Base-by-base conservation (phyloP, 441 rosid genomes). In the Pelargonium australe region DNA sequence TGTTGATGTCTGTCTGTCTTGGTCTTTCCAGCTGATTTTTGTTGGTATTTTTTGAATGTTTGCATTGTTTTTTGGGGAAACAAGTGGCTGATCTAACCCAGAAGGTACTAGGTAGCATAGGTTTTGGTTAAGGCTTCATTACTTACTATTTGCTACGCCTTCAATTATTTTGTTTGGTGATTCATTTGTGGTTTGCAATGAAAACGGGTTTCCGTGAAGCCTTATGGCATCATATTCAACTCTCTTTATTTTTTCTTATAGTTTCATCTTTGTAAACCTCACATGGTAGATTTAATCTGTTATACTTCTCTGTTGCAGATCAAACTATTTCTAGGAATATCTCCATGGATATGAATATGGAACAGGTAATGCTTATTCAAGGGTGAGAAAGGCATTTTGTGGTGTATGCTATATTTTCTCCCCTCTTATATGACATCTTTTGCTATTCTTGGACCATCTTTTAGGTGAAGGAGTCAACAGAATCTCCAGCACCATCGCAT, bases 241-340 rank as follows among this genome's bases (percentile, higher is more conserved):
- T 53, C 5, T 19, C 14, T 61, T 20, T 28, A 10, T 1, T 61
- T 23, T 20, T 1, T 61, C 10, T 20, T 20, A 61, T 28, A 5
- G 31, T 19, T 60, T 12, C 65, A 62, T 62, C 14, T 3, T 62
- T 62, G 8, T 2, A 62, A 23, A 20, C 23, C 23, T 63, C 47
- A 16, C 57, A 64, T 66, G 67, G 4, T 44, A 4, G 41, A 5
- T 34, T 8, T 25, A 2, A 19, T 73, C 66, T 83, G 64, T 75
- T 44, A 12, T 74, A 65, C 65, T 64, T 63, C 0, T 58, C 8
- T 76, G 17, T 85, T 45, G 76, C 97, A 95, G 99, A 84, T 79
- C 83, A 77, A 75, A 85, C 88, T 55, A 79, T 85, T 75, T 87
- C 88, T 17, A 81, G 91, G 79, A 80, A 80, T 80, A 34, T 83